These are phyloP conservation scores for Cenchrus purpureus DNA, from an alignment of 176 grass and related monocot genomes.

Conservation along the genomic window DNA sequence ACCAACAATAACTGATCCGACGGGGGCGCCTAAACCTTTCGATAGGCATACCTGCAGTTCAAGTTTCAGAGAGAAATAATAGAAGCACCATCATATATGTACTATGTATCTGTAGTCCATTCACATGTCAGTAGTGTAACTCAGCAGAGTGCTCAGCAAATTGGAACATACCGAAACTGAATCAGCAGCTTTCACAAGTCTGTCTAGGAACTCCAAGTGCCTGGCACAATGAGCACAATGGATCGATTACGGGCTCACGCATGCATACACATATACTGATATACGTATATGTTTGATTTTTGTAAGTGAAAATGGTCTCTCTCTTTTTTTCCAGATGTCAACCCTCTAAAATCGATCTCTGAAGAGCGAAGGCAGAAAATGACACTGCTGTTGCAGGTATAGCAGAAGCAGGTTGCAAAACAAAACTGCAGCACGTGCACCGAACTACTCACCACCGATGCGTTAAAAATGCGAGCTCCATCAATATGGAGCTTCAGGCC, in stretches of 20 bases:
- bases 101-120: neutral
- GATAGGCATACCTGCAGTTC: slow-evolving; percentile 78
- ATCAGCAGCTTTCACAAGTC: slow-evolving; percentile 83
- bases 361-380: neutral
- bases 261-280: no score
- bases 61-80: neutral
- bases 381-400: neutral
- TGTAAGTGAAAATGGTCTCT: neutral
- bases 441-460: slow-evolving; percentile 75
- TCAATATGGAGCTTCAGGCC: slow-evolving; percentile 95
- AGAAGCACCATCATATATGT: neutral
- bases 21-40: slow-evolving; percentile 86
- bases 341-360: neutral
- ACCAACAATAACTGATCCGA: slow-evolving; percentile 84
- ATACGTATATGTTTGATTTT: neutral
- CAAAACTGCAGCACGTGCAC: neutral
- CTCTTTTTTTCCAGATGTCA: neutral
- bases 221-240: slow-evolving; percentile 29
- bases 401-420: neutral
- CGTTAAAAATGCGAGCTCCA: slow-evolving; percentile 96
- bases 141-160: neutral
- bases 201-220: slow-evolving; percentile 80
- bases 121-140: neutral
- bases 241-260: neutral
- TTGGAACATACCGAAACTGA: slow-evolving; percentile 76